Percentiles rank a stretch among this genome's conserved stretches.
These are phyloP conservation scores for Bryum argenteum DNA, from an alignment of 225 moss, liverwort and hornwort genomes.

Conservation along the genomic window DNA sequence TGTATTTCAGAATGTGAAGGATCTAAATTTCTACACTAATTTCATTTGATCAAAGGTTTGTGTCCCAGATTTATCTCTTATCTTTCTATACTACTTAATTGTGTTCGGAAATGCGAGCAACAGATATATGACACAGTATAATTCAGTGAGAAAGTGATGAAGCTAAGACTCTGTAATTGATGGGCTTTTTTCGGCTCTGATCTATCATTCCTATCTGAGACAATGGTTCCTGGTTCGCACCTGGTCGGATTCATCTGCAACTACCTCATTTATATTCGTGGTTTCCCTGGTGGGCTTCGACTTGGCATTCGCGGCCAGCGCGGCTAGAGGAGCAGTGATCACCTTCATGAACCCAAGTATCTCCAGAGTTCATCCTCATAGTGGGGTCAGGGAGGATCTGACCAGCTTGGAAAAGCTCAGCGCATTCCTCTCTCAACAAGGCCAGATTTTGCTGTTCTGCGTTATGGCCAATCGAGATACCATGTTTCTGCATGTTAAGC, in stretches of 20 bases:
- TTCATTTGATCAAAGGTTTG: background rate
- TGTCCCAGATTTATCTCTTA: background rate
- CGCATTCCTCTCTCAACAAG: slow-evolving; percentile 52
- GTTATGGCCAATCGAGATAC: slow-evolving; percentile 39
- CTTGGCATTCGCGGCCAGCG: slow-evolving; percentile 52
- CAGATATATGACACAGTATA: too few species aligned
- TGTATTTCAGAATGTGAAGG: background rate
- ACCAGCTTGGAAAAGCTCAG: slow-evolving; percentile 44
- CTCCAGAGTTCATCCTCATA: slow-evolving; percentile 34
- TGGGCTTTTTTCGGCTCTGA: too few species aligned
- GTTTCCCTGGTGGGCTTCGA: slow-evolving; percentile 31
- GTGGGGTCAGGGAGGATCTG: slow-evolving; percentile 47
- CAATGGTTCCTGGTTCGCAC: background rate
- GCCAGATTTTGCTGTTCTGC: slow-evolving; percentile 39
- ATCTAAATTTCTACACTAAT: background rate
- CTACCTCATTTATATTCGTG: slow-evolving; percentile 22
- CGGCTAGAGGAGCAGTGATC: slow-evolving; percentile 57
- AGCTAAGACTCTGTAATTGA: too few species aligned
- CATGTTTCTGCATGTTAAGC: slow-evolving; percentile 51
- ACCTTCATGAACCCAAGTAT: slow-evolving; percentile 57
- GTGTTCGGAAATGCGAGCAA: too few species aligned
- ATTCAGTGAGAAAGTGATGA: too few species aligned
- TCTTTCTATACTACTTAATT: too few species aligned
- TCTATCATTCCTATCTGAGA: slow-evolving; percentile 6
- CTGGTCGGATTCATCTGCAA: background rate